Evolutionary conservation across 1,284 basidiomycete species (phyloP), one percentile per base, ranked within the genome.

Genomic region (Peniophora sp.): DNA sequence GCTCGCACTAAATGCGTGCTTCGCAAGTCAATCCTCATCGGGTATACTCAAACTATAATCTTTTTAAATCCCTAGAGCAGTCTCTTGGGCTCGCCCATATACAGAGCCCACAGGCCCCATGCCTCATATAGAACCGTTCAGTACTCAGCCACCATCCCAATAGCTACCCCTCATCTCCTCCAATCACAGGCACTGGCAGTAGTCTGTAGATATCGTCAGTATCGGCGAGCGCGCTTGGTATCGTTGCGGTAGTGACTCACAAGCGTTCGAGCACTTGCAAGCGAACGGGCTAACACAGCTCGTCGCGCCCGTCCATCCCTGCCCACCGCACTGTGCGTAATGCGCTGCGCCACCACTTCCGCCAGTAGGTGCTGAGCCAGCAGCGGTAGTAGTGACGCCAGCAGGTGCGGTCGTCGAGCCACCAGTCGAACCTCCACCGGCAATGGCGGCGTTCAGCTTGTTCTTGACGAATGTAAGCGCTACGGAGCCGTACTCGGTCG

Each of bases 101-200:
- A n/a, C n/a, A n/a, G n/a, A n/a, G n/a, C n/a, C n/a, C n/a, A n/a
- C n/a, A n/a, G n/a, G n/a, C n/a, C n/a, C n/a, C n/a, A n/a, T n/a
- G n/a, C n/a, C n/a, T n/a, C n/a, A n/a, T n/a, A n/a, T n/a, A n/a
- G n/a, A n/a, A n/a, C n/a, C n/a, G n/a, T n/a, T n/a, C n/a, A n/a
- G n/a, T n/a, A n/a, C n/a, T n/a, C n/a, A n/a, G n/a, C n/a, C n/a
- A n/a, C n/a, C n/a, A n/a, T n/a, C n/a, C n/a, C n/a, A n/a, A n/a
- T n/a, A n/a, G n/a, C n/a, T n/a, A n/a, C n/a, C n/a, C n/a, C n/a
- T n/a, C n/a, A n/a, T n/a, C n/a, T n/a, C n/a, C n/a, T n/a, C n/a
- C n/a, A n/a, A n/a, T 41, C 38, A 41, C n/a, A 41, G 38, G 19
- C 38, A 41, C 38, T 41, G 38, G n/a, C n/a, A 41, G 38, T 41